These are phyloP conservation scores for Artemisia tridentata DNA, from an alignment of 129 eudicot genomes.

Conservation along the genomic window DNA sequence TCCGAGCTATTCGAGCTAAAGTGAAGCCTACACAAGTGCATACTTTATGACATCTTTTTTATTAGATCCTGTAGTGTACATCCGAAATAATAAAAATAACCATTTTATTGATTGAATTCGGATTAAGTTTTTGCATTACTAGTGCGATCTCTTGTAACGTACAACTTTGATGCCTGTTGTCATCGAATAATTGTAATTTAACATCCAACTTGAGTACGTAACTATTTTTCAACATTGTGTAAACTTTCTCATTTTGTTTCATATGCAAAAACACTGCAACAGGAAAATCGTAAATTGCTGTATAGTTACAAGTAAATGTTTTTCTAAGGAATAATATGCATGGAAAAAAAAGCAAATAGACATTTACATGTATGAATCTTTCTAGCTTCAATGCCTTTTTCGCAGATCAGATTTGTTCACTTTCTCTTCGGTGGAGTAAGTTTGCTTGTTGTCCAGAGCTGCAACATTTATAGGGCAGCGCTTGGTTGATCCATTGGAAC, in stretches of 20 bases:
- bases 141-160: too few relatives aligned
- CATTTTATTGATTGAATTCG: too few relatives aligned
- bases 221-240: not conserved
- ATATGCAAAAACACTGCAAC: not conserved
- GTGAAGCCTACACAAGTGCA: too few relatives aligned
- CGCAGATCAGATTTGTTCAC: not conserved
- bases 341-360: constrained; percentile 9
- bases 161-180: too few relatives aligned
- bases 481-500: constrained; percentile 92
- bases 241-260: not conserved
- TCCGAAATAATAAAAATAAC: too few relatives aligned
- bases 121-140: too few relatives aligned
- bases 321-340: constrained; percentile 25
- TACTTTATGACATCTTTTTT: too few relatives aligned
- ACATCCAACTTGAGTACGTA: not conserved
- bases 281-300: constrained; percentile 5
- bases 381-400: not conserved
- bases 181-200: not conserved
- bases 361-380: constrained; percentile 18
- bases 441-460: constrained; percentile 63
- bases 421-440: constrained; percentile 23
- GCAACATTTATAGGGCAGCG: constrained; percentile 69
- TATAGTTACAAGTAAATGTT: constrained; percentile 33
- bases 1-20: too few relatives aligned
- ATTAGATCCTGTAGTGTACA: too few relatives aligned